Evolutionary conservation across 2,329 filamentous ascomycete species (phyloP), one percentile per base, ranked within the genome.

Genomic region (Talaromyces islandicus): DNA sequence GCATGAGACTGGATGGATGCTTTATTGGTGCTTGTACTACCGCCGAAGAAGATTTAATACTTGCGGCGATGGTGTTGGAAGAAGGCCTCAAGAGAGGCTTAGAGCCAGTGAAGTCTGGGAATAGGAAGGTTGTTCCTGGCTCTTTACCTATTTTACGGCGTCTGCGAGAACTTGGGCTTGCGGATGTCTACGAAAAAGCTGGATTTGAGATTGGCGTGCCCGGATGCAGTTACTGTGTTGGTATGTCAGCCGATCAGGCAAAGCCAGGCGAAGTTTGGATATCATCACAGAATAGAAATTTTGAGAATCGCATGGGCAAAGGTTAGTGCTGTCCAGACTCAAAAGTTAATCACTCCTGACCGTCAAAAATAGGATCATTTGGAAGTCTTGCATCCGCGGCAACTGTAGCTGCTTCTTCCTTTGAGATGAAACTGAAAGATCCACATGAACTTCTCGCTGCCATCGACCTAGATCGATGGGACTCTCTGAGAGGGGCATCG

Each of bases 11-110:
- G 2, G 76, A 80, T 55, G 78, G 78, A 1, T 74, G 72, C 57
- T 80, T 80, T 64, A 80, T 80, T 24, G 78, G 78, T 1, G 78
- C 78, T 1, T 80, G 78, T 63, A 80, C 78, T 1, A 80, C 77
- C 0, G 69, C 77, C 0, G 76, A 79, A 57, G 78, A 80, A 63
- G 77, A 80, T 57, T 64, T 80, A 1, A 71, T 80, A 12, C 66
- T 80, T 5, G 78, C 68, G 0, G 77, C 73, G 0, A 66, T 80
- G 4, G 74, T 80, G 2, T 69, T 80, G 0, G 68, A 76, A 57
- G 67, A 67, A 7, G 78, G 76, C 0, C 60, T 80, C 9, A 65
- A 71, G 24, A 65, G 63, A 25, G 73, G 73, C 1, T 58, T 70
- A 56, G 65, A 59, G 35, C 72, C 73, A 1, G 61, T 71, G 3